Percentiles rank a stretch among this genome's conserved stretches.
Evolutionary conservation across 805 yeast genomes (phyloP).

Genomic region (Candida orba): DNA sequence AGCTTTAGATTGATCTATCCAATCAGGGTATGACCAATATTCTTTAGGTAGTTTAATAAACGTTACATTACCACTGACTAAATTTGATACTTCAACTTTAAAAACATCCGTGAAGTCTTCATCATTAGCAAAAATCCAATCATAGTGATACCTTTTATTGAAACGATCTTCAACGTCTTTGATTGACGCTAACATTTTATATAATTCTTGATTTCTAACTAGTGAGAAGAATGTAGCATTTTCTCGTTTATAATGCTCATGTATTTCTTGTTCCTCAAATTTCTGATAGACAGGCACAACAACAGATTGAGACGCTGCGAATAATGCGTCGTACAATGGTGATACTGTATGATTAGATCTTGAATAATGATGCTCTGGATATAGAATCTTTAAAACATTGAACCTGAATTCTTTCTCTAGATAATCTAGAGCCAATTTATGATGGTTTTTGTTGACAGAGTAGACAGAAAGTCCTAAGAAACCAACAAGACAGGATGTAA

Average conservation of each 20-base stretch:
- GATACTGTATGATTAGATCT: conserved; percentile 15
- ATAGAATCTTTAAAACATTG: conserved; percentile 18
- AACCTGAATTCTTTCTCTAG: conserved; percentile 14
- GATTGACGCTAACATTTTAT: conserved; percentile 49
- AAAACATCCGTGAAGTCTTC: conserved; percentile 79
- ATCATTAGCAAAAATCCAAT: conserved; percentile 94
- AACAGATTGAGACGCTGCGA: background rate
- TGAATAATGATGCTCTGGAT: conserved; percentile 20
- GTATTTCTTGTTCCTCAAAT: background rate
- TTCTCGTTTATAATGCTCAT: conserved; percentile 20
- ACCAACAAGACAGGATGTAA: background rate
- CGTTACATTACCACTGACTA: conserved; percentile 68
- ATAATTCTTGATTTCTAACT: conserved; percentile 62
- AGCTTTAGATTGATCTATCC: conserved; percentile 69
- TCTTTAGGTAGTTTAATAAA: conserved; percentile 76
- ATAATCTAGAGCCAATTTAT: conserved; percentile 14
- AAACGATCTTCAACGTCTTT: conserved; percentile 60
- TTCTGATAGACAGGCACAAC: background rate
- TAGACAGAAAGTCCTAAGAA: background rate
- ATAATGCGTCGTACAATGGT: conserved; percentile 13
- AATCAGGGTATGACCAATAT: conserved; percentile 82
- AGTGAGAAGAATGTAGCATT: conserved; percentile 66
- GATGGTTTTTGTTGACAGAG: conserved; percentile 17
- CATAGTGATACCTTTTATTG: conserved; percentile 74
- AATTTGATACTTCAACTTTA: conserved; percentile 55